Percentiles rank a stretch among this genome's conserved stretches.
These are phyloP conservation scores for Lentinula edodes DNA, from an alignment of 768 basidiomycete genomes.

Conservation along the genomic window DNA sequence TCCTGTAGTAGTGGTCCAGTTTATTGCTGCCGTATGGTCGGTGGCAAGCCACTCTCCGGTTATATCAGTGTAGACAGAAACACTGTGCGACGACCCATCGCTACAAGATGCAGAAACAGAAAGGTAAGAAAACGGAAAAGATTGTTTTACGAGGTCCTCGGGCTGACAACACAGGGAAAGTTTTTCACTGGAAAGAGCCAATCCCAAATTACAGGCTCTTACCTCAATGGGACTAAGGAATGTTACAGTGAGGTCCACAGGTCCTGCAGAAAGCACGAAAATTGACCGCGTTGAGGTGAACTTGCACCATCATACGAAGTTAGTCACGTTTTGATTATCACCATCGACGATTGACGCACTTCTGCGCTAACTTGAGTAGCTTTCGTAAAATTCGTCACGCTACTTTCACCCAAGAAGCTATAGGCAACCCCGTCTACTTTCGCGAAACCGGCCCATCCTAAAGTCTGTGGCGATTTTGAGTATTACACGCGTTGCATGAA, in stretches of 20 bases:
- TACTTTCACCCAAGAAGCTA: constrained; percentile 36
- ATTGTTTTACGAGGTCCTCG: constrained; percentile 41
- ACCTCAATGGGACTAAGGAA: constrained; percentile 60
- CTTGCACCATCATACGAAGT: constrained; percentile 15
- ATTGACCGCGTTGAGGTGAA: constrained; percentile 53
- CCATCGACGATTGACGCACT: constrained; percentile 17
- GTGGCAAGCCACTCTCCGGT: constrained; percentile 36
- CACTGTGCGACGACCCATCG: constrained; percentile 31
- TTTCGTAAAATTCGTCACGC: constrained; percentile 19
- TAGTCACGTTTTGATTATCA: constrained; percentile 1
- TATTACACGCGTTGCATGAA: background rate
- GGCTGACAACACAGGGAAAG: constrained; percentile 26
- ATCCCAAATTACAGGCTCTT: background rate
- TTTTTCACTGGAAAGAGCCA: background rate
- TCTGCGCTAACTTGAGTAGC: constrained; percentile 34
- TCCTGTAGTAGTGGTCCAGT: constrained; percentile 39
- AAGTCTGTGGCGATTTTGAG: constrained; percentile 22
- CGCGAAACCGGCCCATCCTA: constrained; percentile 47
- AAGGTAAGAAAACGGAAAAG: constrained; percentile 48
- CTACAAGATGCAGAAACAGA: constrained; percentile 28
- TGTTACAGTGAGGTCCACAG: constrained; percentile 42
- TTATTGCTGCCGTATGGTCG: constrained; percentile 25
- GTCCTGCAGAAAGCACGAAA: constrained; percentile 46
- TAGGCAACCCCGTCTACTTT: constrained; percentile 41
- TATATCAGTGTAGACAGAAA: constrained; percentile 45